Evolutionary conservation across 768 basidiomycete species (phyloP), one percentile per base, ranked within the genome.

Genomic region (Pholiota microspora): DNA sequence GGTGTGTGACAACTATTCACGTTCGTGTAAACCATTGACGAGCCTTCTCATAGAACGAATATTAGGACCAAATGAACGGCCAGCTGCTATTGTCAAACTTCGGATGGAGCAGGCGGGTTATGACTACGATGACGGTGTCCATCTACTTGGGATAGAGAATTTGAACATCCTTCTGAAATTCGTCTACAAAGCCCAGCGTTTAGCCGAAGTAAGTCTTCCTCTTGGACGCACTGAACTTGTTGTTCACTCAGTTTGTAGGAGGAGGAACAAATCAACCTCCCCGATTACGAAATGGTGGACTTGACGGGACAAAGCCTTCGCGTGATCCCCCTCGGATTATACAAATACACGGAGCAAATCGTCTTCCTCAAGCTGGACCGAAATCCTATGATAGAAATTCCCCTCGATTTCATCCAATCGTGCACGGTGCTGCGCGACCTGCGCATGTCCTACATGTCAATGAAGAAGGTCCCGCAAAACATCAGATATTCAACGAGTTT

Each of bases 331-430:
- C 86, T 96, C 60, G 76, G 84, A 54, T 77, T 98, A 10, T 89
- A 99, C 68, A 80, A 83, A 51, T 84, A 92, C 55, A 94, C 94
- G 1, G 85, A 89, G 60, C 81, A 82, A 23, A 94, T 99, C 63
- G 75, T 90, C 54, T 85, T 80, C 35, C 86, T 98, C 55, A 91
- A 89, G 56, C 81, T 98, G 12, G 96, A 94, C 3, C 85, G 91
- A 40, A 99, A 98, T 66, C 94, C 95, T 2, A 92, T 96, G 83
- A 81, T 95, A 51, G 95, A 98, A 69, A 88, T 98, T 31, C 97
- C 96, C 0, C 85, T 93, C 47, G 97, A 98, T 71, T 99, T 99
- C 67, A 88, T 97, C 54, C 92, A 97, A 69, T 83, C 88, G 4
- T 96, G 94, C 65, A 82, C 82, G 1, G 81, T 77, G 4, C 81